These are phyloP conservation scores for Puccinia triticina DNA, from an alignment of 1,284 basidiomycete genomes.

Conservation along the genomic window DNA sequence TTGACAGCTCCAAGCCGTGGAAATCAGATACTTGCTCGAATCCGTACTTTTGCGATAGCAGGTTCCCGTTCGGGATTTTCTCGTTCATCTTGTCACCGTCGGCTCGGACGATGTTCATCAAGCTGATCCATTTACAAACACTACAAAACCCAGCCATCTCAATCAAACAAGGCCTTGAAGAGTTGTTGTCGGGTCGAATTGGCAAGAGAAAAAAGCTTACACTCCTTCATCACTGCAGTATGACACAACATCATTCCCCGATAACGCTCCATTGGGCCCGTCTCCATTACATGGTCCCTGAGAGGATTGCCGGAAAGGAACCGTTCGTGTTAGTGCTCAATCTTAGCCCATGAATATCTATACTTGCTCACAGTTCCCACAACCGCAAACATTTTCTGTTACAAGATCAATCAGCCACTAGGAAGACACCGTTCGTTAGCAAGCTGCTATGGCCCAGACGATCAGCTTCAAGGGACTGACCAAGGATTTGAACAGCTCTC, in stretches of 20 bases:
- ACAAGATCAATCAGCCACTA: not conserved
- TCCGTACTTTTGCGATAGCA: constrained; percentile 40
- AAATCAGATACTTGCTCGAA: constrained; percentile 38
- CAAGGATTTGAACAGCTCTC: constrained; percentile 51
- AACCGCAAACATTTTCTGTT: constrained; percentile 50
- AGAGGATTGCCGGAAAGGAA: not conserved
- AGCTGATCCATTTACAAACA: not conserved
- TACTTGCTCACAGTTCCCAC: constrained; percentile 29
- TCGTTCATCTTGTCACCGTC: constrained; percentile 42
- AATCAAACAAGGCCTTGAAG: too few species aligned
- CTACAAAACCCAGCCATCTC: not conserved
- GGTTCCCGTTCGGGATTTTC: constrained; percentile 26
- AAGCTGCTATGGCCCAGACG: not conserved
- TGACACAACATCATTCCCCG: constrained; percentile 35
- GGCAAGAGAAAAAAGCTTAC: constrained; percentile 7
- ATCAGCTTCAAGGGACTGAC: constrained; percentile 6
- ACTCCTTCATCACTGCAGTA: constrained; percentile 49
- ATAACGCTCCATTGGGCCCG: constrained; percentile 42
- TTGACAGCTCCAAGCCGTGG: constrained; percentile 46
- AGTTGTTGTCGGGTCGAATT: not conserved
- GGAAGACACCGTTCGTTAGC: not conserved
- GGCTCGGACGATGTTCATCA: constrained; percentile 50
- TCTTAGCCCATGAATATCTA: not conserved
- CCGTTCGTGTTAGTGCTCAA: not conserved
- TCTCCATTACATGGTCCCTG: constrained; percentile 33